Evolutionary conservation across 2,329 filamentous ascomycete species (phyloP).

Genomic region (Hypoxylon sp.): DNA sequence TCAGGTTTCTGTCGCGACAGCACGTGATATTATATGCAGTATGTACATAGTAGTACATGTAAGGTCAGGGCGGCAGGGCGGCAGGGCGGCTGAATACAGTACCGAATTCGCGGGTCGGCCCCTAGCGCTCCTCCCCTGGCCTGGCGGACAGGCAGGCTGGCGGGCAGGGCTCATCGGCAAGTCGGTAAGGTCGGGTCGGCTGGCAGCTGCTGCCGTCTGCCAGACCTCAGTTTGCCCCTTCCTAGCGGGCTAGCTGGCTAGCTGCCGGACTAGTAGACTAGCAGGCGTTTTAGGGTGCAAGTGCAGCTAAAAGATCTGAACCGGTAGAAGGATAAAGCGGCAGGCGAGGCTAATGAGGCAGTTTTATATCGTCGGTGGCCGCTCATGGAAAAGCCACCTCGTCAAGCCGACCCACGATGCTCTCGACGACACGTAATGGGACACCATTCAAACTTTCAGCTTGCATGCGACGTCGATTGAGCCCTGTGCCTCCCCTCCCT

Average conservation of each 20-base stretch:
- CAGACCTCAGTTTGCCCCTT: conserved; percentile 1
- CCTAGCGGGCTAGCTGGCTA: background rate
- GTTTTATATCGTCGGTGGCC: conserved; percentile 30
- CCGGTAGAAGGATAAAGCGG: background rate
- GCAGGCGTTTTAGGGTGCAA: background rate
- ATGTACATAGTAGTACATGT: background rate
- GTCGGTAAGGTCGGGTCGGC: too few species aligned
- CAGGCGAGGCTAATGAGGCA: conserved; percentile 7
- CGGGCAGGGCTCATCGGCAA: too few species aligned
- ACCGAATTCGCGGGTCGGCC: background rate
- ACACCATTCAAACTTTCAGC: conserved; percentile 34
- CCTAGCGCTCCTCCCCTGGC: too few species aligned
- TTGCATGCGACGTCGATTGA: conserved; percentile 29
- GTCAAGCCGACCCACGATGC: conserved; percentile 39
- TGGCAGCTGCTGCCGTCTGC: conserved; percentile 22
- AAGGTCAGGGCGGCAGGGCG: too few species aligned
- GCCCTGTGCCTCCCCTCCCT: conserved; percentile 16
- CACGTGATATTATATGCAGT: too few species aligned
- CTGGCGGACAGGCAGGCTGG: too few species aligned
- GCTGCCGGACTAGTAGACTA: too few species aligned
- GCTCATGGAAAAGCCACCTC: conserved; percentile 29
- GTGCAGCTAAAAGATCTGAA: background rate
- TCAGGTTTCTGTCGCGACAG: conserved; percentile 3
- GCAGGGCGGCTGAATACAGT: conserved; percentile 4
- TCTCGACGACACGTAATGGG: conserved; percentile 37